These are phyloP conservation scores for Yamadazyma takamatsuzukensis DNA, from an alignment of 805 yeast genomes.

Conservation along the genomic window DNA sequence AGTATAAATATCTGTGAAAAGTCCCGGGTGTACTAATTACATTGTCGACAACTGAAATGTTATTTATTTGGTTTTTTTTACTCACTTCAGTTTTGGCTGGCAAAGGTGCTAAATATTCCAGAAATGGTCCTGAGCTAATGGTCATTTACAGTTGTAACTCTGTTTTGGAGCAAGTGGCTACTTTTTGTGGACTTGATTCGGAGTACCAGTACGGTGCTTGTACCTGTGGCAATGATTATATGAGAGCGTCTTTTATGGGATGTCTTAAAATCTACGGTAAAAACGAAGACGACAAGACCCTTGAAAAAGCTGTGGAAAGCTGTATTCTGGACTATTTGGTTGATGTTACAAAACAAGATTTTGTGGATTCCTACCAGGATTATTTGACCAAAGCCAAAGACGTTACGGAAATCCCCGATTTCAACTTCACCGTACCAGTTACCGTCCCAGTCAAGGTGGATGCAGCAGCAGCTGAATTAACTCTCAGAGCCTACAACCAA, in stretches of 20 bases:
- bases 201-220: constrained; percentile 13
- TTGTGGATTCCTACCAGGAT: constrained; percentile 11
- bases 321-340: constrained; percentile 19
- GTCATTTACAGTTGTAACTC: not conserved
- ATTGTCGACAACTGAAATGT: no score
- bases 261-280: constrained; percentile 16
- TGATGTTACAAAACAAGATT: constrained; percentile 17
- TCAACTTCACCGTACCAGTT: constrained; percentile 17
- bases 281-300: constrained; percentile 6
- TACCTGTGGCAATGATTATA: constrained; percentile 21
- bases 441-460: constrained; percentile 26
- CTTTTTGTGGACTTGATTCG: constrained; percentile 8
- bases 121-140: no score
- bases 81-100: no score
- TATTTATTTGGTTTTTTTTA: no score
- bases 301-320: constrained; percentile 11
- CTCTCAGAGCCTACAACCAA: constrained; percentile 11
- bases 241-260: constrained; percentile 28
- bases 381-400: constrained; percentile 15
- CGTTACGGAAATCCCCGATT: constrained; percentile 17
- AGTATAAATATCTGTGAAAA: no score
- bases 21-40: no score
- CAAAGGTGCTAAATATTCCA: no score
- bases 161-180: not conserved
- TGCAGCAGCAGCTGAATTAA: not conserved